Percentiles rank a stretch among this genome's conserved stretches.
phyloP scores from a whole-genome alignment of 805 yeast genomes.

The Candida methanosorbosa region DNA sequence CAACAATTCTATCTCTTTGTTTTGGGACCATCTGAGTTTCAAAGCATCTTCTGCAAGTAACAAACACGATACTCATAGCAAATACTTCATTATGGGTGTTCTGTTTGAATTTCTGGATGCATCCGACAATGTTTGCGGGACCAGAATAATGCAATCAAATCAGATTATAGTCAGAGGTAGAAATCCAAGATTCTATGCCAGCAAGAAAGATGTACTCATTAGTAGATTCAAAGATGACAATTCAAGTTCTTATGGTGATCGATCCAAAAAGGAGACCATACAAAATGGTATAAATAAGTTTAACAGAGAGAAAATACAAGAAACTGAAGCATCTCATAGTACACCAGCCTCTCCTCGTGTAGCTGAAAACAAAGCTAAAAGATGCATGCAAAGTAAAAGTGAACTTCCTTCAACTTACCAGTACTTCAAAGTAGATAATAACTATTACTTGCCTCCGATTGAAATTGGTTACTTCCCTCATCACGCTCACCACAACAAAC shows the following conservation, averaged over 20 bases:
- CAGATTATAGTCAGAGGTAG: conserved; percentile 46
- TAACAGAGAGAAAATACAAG: not conserved
- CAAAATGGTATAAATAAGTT: not conserved
- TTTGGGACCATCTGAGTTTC: conserved; percentile 23
- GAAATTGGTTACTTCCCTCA: conserved; percentile 44
- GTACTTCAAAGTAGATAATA: conserved; percentile 41
- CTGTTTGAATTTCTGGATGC: conserved; percentile 9
- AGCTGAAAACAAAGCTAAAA: not conserved
- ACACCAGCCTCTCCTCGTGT: not conserved
- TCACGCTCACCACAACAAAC: conserved; percentile 29
- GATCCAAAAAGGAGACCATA: not conserved
- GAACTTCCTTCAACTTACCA: conserved; percentile 33
- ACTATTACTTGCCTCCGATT: conserved; percentile 45
- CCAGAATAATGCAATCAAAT: conserved; percentile 14
- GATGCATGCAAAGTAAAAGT: too few relatives aligned
- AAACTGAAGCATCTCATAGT: not conserved
- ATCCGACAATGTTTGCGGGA: conserved; percentile 12
- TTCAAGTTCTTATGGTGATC: not conserved
- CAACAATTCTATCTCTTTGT: conserved; percentile 2
- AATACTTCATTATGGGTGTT: conserved; percentile 12
- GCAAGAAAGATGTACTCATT: conserved; percentile 35
- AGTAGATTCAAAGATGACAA: conserved; percentile 4
- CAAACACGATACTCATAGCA: conserved; percentile 13
- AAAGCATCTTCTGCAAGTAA: conserved; percentile 23
- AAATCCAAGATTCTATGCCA: conserved; percentile 42